Base-by-base conservation (phyloP, 1,139 yeast species). In the Kluyveromyces sp. region DNA sequence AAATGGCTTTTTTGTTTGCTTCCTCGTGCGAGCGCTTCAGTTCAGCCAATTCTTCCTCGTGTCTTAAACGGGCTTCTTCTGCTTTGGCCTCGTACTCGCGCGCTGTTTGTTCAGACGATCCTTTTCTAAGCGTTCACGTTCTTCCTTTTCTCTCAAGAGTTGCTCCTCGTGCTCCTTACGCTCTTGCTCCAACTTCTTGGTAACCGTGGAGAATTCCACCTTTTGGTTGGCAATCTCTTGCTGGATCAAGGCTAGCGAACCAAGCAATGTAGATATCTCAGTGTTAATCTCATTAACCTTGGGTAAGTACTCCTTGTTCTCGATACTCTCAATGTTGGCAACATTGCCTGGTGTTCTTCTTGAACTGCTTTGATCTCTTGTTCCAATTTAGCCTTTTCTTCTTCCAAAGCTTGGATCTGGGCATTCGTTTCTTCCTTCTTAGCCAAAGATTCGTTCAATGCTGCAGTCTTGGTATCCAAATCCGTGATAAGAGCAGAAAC, bases 141-240 rank as follows among this genome's bases (percentile, higher is more conserved):
- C 57, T 34, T 59, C 60, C 21, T 58, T 56, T 37, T 59, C 61
- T 30, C 48, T 45, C 30, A 53, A 53, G 48, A 60, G 48, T 37
- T 55, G 53, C 37, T 52, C 55, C 40, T 60, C 64, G 41, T 54
- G 60, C 34, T 53, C 59, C 37, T 49, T 50, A 39, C 57, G 55
- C 39, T 58, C 61, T 25, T 55, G 51, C 35, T 60, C 62, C 35
- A 61, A 49, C 37, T 57, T 55, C 44, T 59, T 58, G 2, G 63
- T 55, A 21, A 62, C 50, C 8, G 52, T 56, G 4, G 57, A 42
- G n/a, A 61, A 46, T 42, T 56, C 55, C 30, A 56, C 48, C 33
- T 55, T 54, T 46, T 61, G 65, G 37, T 59, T 57, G 10, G 60
- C 50, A 31, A 53, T 54, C 42, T 60, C 64, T 40, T 60, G 63